Evolutionary conservation across 2,329 filamentous ascomycete genomes (phyloP), one percentile per base, ranked within the genome.

Genomic region (Colletotrichum eleusines): DNA sequence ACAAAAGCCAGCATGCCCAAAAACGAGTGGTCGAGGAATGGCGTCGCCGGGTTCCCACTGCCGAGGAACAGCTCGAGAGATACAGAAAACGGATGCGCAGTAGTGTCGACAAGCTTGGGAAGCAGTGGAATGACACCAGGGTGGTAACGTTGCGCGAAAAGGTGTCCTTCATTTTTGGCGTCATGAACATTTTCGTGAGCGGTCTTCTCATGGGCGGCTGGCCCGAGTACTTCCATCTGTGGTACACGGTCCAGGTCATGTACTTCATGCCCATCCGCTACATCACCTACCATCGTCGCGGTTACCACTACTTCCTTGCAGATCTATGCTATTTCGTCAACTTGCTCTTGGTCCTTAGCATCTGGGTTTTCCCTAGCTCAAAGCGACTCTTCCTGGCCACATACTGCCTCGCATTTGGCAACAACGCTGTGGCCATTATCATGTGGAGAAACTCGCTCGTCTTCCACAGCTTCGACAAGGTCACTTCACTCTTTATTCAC

Each of bases 391-490:
- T 99, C 80, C 96, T 97, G 74, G 91, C 94, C 74, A 92, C 94
- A 0, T 99, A 95, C 81, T 98, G 96, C 77, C 86, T 99, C 42
- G 93, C 95, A 12, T 97, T 94, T 78, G 96, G 96, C 73, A 99
- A 99, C 82, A 99, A 99, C 78, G 96, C 96, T 26, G 91, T 98
- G 57, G 96, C 96, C 16, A 98, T 99, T 80, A 94, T 96, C 78
- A 96, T 99, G 95, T 99, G 96, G 96, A 91, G 96, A 74, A 99
- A 99, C 80, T 98, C 95, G 40, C 89, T 99, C 78, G 96, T 99
- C 57, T 99, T 99, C 81, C 96, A 99, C 85, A 97, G 94, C 78
- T 91, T 99, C 82, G 96, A 99, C 86, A 99, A 99, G 82, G 94
- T 98, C 72, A 97, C 95, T 16, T 96, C 94, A 79, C 87, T 99